Base-by-base conservation (phyloP, 805 yeast species). In the Sugiyamaella chiloensis region DNA sequence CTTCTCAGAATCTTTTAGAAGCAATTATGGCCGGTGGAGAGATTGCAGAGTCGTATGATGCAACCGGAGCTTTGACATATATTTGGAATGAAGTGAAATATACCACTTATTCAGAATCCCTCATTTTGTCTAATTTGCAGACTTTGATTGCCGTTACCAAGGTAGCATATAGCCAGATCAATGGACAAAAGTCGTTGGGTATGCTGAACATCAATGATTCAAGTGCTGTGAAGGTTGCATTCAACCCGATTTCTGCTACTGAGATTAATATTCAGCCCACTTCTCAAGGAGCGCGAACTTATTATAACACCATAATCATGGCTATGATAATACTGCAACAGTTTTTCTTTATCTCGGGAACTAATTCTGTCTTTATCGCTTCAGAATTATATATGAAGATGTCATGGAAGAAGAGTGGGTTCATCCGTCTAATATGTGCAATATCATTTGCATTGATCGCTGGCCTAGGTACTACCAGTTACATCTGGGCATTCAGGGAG, bases 401-500 rank as follows among this genome's bases (percentile, higher is more conserved):
- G 30, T 20, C 26, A 11, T 14, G 26, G 34, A 29, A 24, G 12
- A 4, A 17, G 24, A 7, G 19, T 6, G 42, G 29, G 2, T 5
- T 35, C 1, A 24, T 45, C n/a, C 39, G 49, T n/a, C 37, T 39
- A 6, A 21, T 14, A 3, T 11, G 19, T 30, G 29, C 47, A 14
- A 17, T 46, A 11, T 12, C 42, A 9, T 45, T 47, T 20, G 4
- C 44, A 8, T 27, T 40, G 4, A 19, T 40, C 8, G 41, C 44
- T n/a, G 48, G 39, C 6, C 43, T 49, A 9, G 24, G 37, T 24
- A 20, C 37, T n/a, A 11, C 41, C 16, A 50, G 50, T 5, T 34
- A 46, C 46, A 41, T 41, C 14, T 50, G 52, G 52, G 52, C 44
- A 12, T 50, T 50, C 41, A 19, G 50, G 12, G 49, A 46, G 36